Evolutionary conservation across 1,284 basidiomycete species (phyloP).

Genomic region (Crucibulum parvulum): DNA sequence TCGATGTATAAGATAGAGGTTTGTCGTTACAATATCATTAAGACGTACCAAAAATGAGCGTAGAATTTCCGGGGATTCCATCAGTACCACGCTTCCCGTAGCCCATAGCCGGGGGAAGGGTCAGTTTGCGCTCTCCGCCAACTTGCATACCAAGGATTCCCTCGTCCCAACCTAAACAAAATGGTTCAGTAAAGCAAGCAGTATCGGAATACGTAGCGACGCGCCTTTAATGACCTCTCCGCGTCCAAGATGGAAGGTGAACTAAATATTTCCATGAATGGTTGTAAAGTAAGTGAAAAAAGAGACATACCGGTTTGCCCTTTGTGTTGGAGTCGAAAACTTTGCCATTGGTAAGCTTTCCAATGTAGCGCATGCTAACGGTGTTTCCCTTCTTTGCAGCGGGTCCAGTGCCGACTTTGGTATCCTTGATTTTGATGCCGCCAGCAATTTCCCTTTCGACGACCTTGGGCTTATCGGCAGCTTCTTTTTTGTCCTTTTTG

Average conservation of each 20-base stretch:
- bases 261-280: constrained; percentile 47
- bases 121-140: constrained; percentile 88
- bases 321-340: constrained; percentile 90
- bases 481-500: constrained; percentile 47
- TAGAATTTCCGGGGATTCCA: constrained; percentile 73
- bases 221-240: constrained; percentile 92
- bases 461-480: constrained; percentile 62
- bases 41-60: constrained; percentile 73
- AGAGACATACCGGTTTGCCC: constrained; percentile 77
- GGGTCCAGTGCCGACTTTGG: constrained; percentile 82
- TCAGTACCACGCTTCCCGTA: constrained; percentile 67
- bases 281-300: constrained; percentile 6
- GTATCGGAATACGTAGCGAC: constrained; percentile 10
- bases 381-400: constrained; percentile 87
- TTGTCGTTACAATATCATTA: background rate
- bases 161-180: constrained; percentile 81
- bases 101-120: constrained; percentile 74
- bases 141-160: constrained; percentile 93
- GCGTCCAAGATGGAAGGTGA: constrained; percentile 86
- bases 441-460: constrained; percentile 59
- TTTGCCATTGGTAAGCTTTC: constrained; percentile 87
- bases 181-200: constrained; percentile 1
- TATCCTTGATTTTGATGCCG: constrained; percentile 84
- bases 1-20: constrained; percentile 12
- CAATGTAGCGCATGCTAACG: constrained; percentile 90